A percentile compares a stretch with the other conserved stretches of the same genome.
These are phyloP conservation scores for Saccharomyces hybrid DNA, from an alignment of 1,139 yeast genomes.

Conservation along the genomic window DNA sequence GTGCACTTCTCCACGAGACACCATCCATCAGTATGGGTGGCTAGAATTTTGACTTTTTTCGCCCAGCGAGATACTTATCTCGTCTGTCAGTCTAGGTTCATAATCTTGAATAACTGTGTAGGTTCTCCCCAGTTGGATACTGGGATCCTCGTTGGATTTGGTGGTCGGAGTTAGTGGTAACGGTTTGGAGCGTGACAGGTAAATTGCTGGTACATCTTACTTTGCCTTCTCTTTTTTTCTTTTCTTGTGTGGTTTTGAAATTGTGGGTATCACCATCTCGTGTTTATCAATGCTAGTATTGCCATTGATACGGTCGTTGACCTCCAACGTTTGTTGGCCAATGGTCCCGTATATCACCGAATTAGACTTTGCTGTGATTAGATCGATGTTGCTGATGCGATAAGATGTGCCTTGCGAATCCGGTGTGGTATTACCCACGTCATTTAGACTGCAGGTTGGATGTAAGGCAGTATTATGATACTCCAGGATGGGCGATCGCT, in stretches of 20 bases:
- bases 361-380: background rate
- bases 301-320: background rate
- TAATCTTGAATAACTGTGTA: constrained; percentile 26
- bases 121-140: constrained; percentile 9
- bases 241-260: constrained; percentile 1
- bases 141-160: background rate
- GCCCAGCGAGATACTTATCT: constrained; percentile 28
- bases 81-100: constrained; percentile 33
- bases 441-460: background rate
- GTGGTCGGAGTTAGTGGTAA: constrained; percentile 19
- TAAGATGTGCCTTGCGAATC: background rate
- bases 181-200: constrained; percentile 15
- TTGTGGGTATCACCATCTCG: background rate
- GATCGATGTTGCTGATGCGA: background rate
- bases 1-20: constrained; percentile 35
- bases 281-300: background rate
- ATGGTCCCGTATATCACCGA: constrained; percentile 5
- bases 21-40: constrained; percentile 39
- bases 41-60: constrained; percentile 32
- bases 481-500: constrained; percentile 23
- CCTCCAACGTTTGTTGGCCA: background rate
- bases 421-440: background rate
- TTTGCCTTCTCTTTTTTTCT: constrained; percentile 8
- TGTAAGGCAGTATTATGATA: constrained; percentile 1
- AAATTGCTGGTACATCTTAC: constrained; percentile 13